Conservation (phyloP, 2,329 filamentous ascomycete species). For the Fusarium sp. region DNA sequence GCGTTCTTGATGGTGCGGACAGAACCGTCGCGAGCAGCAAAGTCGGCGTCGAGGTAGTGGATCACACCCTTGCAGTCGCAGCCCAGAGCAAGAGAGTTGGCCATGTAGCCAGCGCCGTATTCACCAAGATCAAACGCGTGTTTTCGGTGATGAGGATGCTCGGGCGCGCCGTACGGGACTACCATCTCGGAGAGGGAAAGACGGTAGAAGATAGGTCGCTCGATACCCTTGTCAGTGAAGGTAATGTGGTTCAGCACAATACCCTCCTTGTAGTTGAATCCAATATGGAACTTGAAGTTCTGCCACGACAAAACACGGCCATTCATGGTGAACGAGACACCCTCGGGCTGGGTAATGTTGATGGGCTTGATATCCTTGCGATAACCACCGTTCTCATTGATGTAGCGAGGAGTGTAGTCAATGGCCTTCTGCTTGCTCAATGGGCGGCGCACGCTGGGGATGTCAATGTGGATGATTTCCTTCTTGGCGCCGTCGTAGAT, state of each 20-base stretch:
- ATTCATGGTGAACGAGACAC: slow-evolving; percentile 82
- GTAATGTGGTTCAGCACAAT: slow-evolving; percentile 90
- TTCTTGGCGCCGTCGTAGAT: slow-evolving; percentile 85
- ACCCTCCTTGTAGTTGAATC: slow-evolving; percentile 94
- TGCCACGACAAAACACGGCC: slow-evolving; percentile 82
- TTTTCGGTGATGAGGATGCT: slow-evolving; percentile 81
- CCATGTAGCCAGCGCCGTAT: slow-evolving; percentile 85
- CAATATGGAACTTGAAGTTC: slow-evolving; percentile 91
- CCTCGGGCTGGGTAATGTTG: slow-evolving; percentile 86
- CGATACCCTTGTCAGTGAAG: slow-evolving; percentile 82
- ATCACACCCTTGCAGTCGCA: slow-evolving; percentile 92
- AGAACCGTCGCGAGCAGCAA: slow-evolving; percentile 80
- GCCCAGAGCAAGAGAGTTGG: slow-evolving; percentile 77
- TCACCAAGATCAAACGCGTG: slow-evolving; percentile 84
- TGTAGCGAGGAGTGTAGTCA: slow-evolving; percentile 80
- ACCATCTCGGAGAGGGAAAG: slow-evolving; percentile 94
- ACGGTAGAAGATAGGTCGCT: slow-evolving; percentile 85
- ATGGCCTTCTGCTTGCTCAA: slow-evolving; percentile 75
- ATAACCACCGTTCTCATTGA: slow-evolving; percentile 79
- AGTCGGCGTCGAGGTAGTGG: slow-evolving; percentile 88
- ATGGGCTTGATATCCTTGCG: slow-evolving; percentile 83
- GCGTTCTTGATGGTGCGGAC: slow-evolving; percentile 88
- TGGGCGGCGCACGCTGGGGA: slow-evolving; percentile 79
- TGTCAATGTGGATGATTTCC: slow-evolving; percentile 82
- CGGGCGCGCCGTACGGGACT: slow-evolving; percentile 85